Evolutionary conservation across 768 basidiomycete species (phyloP).

Genomic region (Lanmaoa rubissima): DNA sequence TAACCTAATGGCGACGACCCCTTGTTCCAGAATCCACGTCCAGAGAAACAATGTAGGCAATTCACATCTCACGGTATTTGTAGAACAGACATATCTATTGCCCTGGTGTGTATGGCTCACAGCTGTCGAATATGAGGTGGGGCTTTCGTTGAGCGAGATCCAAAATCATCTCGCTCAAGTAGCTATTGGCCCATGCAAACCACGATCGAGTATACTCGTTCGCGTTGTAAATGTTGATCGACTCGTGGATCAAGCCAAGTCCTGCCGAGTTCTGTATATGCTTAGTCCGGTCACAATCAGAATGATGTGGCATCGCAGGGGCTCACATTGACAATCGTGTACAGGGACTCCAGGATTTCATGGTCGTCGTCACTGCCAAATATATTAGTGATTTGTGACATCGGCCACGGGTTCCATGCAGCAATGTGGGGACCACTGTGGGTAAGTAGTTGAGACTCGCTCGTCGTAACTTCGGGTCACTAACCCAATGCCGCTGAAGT

Average conservation of each 20-base stretch:
- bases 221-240: constrained; percentile 57
- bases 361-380: constrained; percentile 71
- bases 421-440: constrained; percentile 71
- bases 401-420: constrained; percentile 78
- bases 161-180: constrained; percentile 79
- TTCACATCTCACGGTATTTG: background rate
- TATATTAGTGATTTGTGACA: constrained; percentile 75
- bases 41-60: background rate
- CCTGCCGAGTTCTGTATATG: constrained; percentile 61
- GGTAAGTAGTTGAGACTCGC: background rate
- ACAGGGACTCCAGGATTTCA: constrained; percentile 62
- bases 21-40: background rate
- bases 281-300: background rate
- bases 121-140: constrained; percentile 55
- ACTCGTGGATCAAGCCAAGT: constrained; percentile 78
- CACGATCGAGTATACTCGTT: constrained; percentile 65
- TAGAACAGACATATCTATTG: constrained; percentile 24
- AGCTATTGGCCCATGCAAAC: constrained; percentile 86
- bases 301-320: background rate
- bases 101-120: constrained; percentile 56
- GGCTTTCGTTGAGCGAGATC: constrained; percentile 77
- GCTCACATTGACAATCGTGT: constrained; percentile 67
- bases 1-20: background rate
- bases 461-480: constrained; percentile 19
- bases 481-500: constrained; percentile 69